Base-by-base conservation (phyloP, 352 stramenopile genomes). In the Phytophthora meadii region DNA sequence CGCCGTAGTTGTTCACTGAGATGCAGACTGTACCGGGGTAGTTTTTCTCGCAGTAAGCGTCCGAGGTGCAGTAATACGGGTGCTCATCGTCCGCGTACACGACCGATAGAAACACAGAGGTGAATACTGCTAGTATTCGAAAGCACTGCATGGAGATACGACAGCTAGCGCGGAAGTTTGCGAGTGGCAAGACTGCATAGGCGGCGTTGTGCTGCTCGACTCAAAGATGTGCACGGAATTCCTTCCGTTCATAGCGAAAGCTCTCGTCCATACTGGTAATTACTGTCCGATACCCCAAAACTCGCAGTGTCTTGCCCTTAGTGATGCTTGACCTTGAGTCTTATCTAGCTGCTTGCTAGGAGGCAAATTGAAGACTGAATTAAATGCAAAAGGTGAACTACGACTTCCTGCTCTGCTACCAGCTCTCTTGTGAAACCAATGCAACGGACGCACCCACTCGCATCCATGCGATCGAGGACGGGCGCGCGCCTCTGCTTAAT, bases 1-100 rank as follows among this genome's bases (percentile, higher is more conserved):
- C 83, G 54, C 84, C 85, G 46, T 92, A 92, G 49, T 81, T 86
- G 70, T 92, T 80, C 42, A 95, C 82, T 22, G 74, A 71, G 59
- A 95, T 94, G 62, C 87, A 95, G 53, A 74, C 84, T 0, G 87
- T 93, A 36, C 70, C 81, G 0, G 85, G 72, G 58, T 81, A 95
- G 6, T 74, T 87, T 61, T 78, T 72, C 8, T 76, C 78, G 57
- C 87, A 95, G 61, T 95, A 86, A 8, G 71, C 57, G 72, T 95
- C 86, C 17, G 77, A 81, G 47, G 81, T 70, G 63, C 86, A 94
- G 46, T 66, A 70, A 62, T 90, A 93, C 40, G 68, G 61, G 5
- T 70, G 73, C 25, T 69, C 61, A 48, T 70, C 65, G 19, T 67
- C 65, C 15, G 77, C 72, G 17, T 25, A 45, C 11, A 72, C 61